These are phyloP conservation scores for Erodium chrysanthum DNA, from an alignment of 441 rosid genomes.

Conservation along the genomic window DNA sequence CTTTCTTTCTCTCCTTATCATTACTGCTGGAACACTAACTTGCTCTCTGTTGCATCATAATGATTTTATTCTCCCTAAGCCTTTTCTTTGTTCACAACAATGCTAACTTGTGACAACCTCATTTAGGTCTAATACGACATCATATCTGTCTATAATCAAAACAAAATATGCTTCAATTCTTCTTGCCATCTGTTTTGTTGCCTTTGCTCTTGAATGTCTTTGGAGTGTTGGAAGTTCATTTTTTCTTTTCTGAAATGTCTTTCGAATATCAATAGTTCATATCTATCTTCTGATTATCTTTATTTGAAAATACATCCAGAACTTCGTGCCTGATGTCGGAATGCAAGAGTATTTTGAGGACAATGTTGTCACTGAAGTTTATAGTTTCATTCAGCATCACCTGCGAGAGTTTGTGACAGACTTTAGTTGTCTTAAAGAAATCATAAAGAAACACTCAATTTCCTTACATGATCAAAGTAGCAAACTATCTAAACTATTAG, in stretches of 20 bases:
- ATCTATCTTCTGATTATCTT: background rate
- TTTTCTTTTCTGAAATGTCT: background rate
- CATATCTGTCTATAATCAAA: background rate
- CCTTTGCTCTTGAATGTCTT: constrained; percentile 5
- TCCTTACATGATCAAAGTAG: constrained; percentile 45
- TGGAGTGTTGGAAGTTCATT: background rate
- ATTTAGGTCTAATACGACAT: background rate
- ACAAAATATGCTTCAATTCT: background rate
- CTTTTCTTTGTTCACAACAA: background rate
- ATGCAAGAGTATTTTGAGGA: constrained; percentile 38
- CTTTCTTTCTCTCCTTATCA: background rate
- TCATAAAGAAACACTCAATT: constrained; percentile 38
- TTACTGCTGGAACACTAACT: background rate
- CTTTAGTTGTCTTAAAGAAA: constrained; percentile 37
- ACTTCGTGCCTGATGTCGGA: constrained; percentile 35
- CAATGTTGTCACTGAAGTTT: constrained; percentile 31
- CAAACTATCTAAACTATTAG: constrained; percentile 36
- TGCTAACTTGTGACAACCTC: constrained; percentile 1
- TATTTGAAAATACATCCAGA: constrained; percentile 34
- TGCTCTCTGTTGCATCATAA: background rate
- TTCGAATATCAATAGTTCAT: background rate
- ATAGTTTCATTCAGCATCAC: constrained; percentile 35
- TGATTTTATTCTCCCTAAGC: background rate
- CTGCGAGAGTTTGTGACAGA: constrained; percentile 48
- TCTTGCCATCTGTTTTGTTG: background rate